These are phyloP conservation scores for Didymella pomorum DNA, from an alignment of 2,329 filamentous ascomycete species.

Conservation along the genomic window DNA sequence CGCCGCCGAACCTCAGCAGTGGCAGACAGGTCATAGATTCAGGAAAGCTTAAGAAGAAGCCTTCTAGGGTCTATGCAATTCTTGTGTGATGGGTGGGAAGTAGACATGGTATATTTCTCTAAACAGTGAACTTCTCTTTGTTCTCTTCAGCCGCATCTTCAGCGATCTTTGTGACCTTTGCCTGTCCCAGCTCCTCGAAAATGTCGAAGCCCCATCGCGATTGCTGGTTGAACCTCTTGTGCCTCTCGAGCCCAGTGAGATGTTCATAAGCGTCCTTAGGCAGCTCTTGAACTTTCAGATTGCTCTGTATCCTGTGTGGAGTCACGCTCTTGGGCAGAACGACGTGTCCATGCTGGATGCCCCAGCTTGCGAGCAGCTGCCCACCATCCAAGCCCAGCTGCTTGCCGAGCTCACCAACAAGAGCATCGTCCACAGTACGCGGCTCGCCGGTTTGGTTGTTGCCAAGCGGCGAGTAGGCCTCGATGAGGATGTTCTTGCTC, in stretches of 20 bases:
- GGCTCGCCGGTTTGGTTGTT: conserved; percentile 68
- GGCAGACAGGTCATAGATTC: too few species aligned
- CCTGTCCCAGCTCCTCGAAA: conserved; percentile 35
- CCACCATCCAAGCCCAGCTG: conserved; percentile 70
- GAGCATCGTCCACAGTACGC: conserved; percentile 55
- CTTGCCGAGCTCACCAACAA: conserved; percentile 28
- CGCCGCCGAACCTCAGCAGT: too few species aligned
- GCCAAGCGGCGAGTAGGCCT: conserved; percentile 76
- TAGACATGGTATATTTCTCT: background rate
- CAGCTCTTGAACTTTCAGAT: conserved; percentile 73
- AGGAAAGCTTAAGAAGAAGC: too few species aligned
- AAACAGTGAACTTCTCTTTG: conserved; percentile 31
- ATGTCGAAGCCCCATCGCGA: conserved; percentile 39
- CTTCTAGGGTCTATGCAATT: background rate
- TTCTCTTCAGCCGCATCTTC: conserved; percentile 31
- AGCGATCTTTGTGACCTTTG: conserved; percentile 31
- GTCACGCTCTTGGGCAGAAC: conserved; percentile 86
- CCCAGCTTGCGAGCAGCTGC: conserved; percentile 80
- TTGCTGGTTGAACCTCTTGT: conserved; percentile 38
- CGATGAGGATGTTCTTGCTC: conserved; percentile 73
- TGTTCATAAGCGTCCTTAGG: conserved; percentile 73
- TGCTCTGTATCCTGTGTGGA: conserved; percentile 73
- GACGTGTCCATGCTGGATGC: conserved; percentile 77
- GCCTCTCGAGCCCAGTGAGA: conserved; percentile 58
- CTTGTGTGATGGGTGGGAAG: background rate